Percentiles rank a stretch among this genome's conserved stretches.
Evolutionary conservation across 169 alveolate genomes (phyloP).

Genomic region (Eimeria mitis): DNA sequence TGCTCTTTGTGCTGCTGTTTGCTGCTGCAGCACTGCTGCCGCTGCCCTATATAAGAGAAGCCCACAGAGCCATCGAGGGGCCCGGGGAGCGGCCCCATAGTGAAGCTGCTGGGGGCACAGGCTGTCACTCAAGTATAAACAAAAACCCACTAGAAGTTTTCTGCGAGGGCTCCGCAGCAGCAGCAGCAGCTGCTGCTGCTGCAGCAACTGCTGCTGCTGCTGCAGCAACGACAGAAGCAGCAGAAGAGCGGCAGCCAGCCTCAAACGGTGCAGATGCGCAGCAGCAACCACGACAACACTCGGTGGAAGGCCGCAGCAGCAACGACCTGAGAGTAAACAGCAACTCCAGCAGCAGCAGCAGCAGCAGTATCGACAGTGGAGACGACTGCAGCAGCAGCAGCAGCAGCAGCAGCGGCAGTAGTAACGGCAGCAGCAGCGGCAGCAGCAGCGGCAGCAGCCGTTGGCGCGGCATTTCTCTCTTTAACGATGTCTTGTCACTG

Average conservation of each 20-base stretch:
- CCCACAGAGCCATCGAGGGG: background rate
- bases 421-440: background rate
- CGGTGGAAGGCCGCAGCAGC: background rate
- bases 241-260: background rate
- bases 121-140: background rate
- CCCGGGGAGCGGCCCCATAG: background rate
- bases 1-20: constrained; percentile 18
- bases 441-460: background rate
- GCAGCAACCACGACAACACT: background rate
- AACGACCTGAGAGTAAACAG: background rate
- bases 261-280: background rate
- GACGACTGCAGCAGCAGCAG: background rate
- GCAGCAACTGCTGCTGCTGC: background rate
- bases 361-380: background rate
- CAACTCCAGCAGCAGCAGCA: background rate
- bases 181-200: constrained; percentile 1
- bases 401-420: background rate
- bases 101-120: background rate
- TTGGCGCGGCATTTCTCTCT: background rate
- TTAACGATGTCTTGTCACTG: background rate
- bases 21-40: constrained; percentile 54
- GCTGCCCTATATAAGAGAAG: background rate
- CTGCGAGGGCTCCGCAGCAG: background rate
- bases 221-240: background rate
- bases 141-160: background rate